These are phyloP conservation scores for Croton laevigatus DNA, from an alignment of 441 rosid genomes.

Conservation along the genomic window DNA sequence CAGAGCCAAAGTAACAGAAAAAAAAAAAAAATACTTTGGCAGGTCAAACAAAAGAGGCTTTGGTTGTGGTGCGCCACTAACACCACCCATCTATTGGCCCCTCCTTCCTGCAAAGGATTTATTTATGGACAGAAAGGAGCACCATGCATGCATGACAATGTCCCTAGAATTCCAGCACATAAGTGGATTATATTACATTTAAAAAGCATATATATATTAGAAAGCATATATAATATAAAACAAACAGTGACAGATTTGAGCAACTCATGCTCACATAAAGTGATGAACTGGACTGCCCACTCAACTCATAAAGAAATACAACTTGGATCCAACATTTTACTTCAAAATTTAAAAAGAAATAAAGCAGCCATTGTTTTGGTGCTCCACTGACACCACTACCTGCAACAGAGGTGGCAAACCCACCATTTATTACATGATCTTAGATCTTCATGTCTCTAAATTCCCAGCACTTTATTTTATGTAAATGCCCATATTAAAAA, in stretches of 20 bases:
- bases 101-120: neutral
- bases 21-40: too few species aligned
- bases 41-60: too few species aligned
- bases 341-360: neutral
- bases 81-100: conserved; percentile 17
- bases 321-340: conserved; percentile 18
- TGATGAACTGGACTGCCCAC: conserved; percentile 12
- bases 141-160: conserved; percentile 31
- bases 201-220: neutral
- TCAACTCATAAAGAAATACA: conserved; percentile 1
- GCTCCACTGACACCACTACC: conserved; percentile 16
- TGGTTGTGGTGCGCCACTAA: conserved; percentile 30
- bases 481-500: neutral
- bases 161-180: conserved; percentile 24
- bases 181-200: neutral
- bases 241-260: conserved; percentile 23
- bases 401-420: neutral
- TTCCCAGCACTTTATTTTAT: conserved; percentile 21
- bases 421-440: conserved; percentile 6
- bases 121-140: neutral
- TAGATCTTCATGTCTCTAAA: conserved; percentile 24
- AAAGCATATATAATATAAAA: neutral
- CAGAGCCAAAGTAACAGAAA: too few species aligned
- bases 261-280: conserved; percentile 26
- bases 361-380: neutral